phyloP scores from a whole-genome alignment of 1,139 yeast genomes.

The Protomyces inouyei region DNA sequence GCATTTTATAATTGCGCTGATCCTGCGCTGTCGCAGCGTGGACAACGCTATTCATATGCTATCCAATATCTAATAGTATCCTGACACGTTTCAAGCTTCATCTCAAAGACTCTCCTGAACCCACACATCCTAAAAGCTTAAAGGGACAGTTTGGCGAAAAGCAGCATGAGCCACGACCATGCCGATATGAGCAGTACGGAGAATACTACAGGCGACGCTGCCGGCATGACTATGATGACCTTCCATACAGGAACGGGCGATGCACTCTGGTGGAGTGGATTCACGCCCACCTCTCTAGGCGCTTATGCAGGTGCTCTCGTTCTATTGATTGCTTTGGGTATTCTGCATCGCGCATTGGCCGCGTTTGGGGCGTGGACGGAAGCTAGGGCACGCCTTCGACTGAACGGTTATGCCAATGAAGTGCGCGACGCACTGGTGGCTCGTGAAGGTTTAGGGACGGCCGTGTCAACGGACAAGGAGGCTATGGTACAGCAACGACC shows the following conservation, averaged over 20 bases:
- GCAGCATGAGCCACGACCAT: neutral
- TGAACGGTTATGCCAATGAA: conserved; percentile 27
- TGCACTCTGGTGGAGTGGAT: conserved; percentile 26
- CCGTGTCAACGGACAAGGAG: neutral
- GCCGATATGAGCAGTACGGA: neutral
- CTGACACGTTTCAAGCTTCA: no score
- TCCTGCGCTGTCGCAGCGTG: no score
- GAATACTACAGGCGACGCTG: neutral
- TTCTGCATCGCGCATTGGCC: conserved; percentile 31
- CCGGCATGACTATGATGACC: conserved; percentile 22
- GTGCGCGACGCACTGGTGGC: neutral
- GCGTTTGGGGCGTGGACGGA: conserved; percentile 18
- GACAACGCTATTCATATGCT: no score
- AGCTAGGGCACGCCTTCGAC: conserved; percentile 31
- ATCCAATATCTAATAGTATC: no score
- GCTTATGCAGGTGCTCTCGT: conserved; percentile 36
- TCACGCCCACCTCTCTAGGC: conserved; percentile 35
- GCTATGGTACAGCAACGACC: neutral
- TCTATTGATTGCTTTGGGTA: conserved; percentile 34
- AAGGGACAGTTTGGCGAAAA: no score
- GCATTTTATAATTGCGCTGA: no score
- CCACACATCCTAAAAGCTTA: no score
- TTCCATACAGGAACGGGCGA: conserved; percentile 33
- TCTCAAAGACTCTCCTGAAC: no score
- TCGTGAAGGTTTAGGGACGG: neutral